Conservation (phyloP, 2,329 filamentous ascomycete species). For the Fusarium pseudograminearum region DNA sequence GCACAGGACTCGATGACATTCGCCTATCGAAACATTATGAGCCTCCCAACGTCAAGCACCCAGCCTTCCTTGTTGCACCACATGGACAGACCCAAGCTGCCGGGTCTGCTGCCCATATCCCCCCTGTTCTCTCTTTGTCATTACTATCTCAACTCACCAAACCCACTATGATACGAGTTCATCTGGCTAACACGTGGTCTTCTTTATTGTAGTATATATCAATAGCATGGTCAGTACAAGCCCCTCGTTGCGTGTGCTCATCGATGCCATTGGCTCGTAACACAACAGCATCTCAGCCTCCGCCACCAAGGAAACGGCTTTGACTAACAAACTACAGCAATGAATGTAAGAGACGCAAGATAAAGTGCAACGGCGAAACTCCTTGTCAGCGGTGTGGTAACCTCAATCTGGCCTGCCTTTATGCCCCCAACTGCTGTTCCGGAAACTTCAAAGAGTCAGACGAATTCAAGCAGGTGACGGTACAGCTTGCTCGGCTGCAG, state of each 20-base stretch:
- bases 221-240: slow-evolving; percentile 68
- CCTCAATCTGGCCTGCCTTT: slow-evolving; percentile 74
- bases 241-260: not conserved
- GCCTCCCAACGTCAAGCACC: not conserved
- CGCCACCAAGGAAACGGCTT: not conserved
- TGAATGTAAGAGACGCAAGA: slow-evolving; percentile 80
- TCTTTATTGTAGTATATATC: slow-evolving; percentile 64
- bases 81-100: slow-evolving; percentile 15
- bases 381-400: slow-evolving; percentile 77
- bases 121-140: slow-evolving; percentile 2
- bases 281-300: not conserved
- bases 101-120: slow-evolving; percentile 2
- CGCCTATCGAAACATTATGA: slow-evolving; percentile 20
- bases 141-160: not conserved
- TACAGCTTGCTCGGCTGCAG: slow-evolving; percentile 80
- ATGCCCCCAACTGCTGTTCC: slow-evolving; percentile 74
- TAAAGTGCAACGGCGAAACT: slow-evolving; percentile 79
- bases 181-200: slow-evolving; percentile 35
- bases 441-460: slow-evolving; percentile 93
- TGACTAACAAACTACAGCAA: slow-evolving; percentile 61
- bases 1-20: slow-evolving; percentile 8
- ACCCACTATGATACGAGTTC: not conserved
- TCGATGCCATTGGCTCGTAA: not conserved
- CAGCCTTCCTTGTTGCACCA: slow-evolving; percentile 23
- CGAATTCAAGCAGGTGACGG: slow-evolving; percentile 85